A percentile compares a stretch with the other conserved stretches of the same genome.
phyloP scores from a whole-genome alignment of 345 rosid species.

The Eucalyptus marginata region DNA sequence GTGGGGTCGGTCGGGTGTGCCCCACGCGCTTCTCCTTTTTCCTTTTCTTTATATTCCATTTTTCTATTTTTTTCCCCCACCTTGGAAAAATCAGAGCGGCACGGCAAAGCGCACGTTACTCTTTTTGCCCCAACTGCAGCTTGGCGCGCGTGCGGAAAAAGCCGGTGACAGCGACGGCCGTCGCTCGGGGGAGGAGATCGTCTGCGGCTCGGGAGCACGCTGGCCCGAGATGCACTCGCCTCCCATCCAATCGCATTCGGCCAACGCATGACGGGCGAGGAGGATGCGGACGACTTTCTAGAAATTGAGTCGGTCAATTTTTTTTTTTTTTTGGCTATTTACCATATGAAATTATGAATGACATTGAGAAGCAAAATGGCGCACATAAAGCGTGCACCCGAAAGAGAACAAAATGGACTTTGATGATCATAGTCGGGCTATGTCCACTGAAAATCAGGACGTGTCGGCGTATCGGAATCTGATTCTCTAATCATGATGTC shows the following conservation, averaged over 20 bases:
- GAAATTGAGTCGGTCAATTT: background rate
- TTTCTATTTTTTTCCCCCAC: background rate
- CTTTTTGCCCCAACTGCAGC: background rate
- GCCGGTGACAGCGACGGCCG: background rate
- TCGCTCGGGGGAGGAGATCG: background rate
- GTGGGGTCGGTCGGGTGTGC: background rate
- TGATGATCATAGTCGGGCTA: background rate
- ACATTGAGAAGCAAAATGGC: background rate
- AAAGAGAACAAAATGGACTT: background rate
- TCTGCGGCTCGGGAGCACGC: background rate
- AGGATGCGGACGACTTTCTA: background rate
- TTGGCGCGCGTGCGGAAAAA: background rate
- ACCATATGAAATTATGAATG: background rate
- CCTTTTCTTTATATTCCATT: background rate
- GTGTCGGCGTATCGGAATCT: fast-evolving
- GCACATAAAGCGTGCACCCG: background rate
- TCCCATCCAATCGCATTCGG: background rate
- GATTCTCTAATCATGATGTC: background rate
- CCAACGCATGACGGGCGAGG: background rate
- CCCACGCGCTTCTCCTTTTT: background rate
- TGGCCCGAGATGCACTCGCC: background rate
- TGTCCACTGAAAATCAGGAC: background rate
- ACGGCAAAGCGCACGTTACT: background rate
- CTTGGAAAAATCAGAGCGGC: background rate
- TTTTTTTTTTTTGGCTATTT: background rate